Conservation (phyloP, 805 yeast species). For the Lipomyces yamadae region DNA sequence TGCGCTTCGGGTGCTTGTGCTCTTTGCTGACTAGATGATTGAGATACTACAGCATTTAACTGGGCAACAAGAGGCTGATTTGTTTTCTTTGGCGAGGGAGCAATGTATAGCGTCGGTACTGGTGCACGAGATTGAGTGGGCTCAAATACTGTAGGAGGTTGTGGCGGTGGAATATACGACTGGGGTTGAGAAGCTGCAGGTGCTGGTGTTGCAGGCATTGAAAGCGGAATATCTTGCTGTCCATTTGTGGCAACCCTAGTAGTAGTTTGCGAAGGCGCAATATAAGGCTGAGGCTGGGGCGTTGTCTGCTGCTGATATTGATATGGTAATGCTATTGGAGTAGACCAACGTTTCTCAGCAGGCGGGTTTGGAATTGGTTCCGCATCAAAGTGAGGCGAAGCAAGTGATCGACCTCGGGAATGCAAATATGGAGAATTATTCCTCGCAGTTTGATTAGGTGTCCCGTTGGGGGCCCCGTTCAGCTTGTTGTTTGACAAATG, state of each 20-base stretch:
- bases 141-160: neutral
- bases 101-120: neutral
- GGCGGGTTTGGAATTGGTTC: neutral
- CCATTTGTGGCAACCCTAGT: neutral
- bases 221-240: slow-evolving; percentile 1
- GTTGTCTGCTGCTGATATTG: neutral
- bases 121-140: neutral
- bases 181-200: neutral
- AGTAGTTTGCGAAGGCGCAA: neutral
- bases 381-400: neutral
- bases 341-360: slow-evolving; percentile 4
- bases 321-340: neutral
- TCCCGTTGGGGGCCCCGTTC: neutral
- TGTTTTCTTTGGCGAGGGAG: neutral
- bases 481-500: neutral
- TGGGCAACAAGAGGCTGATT: neutral
- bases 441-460: neutral
- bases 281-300: slow-evolving; percentile 4
- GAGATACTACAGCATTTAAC: neutral
- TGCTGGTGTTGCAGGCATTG: neutral
- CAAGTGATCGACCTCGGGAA: slow-evolving; percentile 6
- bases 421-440: neutral
- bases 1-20: neutral
- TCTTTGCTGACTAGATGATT: neutral
- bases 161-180: slow-evolving; percentile 4